Conservation (phyloP, 2,329 filamentous ascomycete genomes). For the Zasmidium cellare region DNA sequence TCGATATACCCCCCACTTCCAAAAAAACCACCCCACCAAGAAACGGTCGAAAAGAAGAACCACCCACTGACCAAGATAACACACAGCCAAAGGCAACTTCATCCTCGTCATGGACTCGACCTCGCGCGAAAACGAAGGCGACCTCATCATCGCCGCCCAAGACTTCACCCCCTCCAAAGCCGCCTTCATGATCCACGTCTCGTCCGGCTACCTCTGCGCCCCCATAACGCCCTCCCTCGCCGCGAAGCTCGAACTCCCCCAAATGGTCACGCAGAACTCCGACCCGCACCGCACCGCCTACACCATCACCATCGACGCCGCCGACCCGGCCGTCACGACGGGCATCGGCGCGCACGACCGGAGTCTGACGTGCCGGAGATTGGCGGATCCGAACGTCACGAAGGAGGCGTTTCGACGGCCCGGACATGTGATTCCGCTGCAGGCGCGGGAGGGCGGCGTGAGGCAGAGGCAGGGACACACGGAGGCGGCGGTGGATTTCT, state of each 20-base stretch:
- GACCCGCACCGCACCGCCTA: conserved; percentile 93
- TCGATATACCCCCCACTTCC: not conserved
- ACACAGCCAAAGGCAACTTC: conserved; percentile 67
- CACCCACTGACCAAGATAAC: not conserved
- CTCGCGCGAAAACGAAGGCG: conserved; percentile 94
- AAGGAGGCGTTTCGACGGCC: conserved; percentile 71
- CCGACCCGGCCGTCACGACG: conserved; percentile 69
- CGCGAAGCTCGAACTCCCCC: conserved; percentile 72
- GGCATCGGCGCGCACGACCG: conserved; percentile 90
- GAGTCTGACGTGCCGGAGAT: conserved; percentile 73
- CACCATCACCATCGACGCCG: conserved; percentile 81
- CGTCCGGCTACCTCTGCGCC: conserved; percentile 85
- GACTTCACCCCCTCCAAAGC: conserved; percentile 84
- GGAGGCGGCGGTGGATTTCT: conserved; percentile 90
- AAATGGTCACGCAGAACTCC: conserved; percentile 76
- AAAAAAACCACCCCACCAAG: not conserved
- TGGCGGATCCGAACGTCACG: conserved; percentile 66
- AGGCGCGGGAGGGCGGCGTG: conserved; percentile 77
- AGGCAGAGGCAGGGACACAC: conserved; percentile 81
- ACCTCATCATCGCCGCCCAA: conserved; percentile 90
- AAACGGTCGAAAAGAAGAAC: not conserved
- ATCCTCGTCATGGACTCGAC: conserved; percentile 93
- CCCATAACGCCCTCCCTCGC: conserved; percentile 73
- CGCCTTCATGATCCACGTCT: conserved; percentile 93
- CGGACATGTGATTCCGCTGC: conserved; percentile 86